phyloP scores from a whole-genome alignment of 345 rosid species.

The Melaleuca quinquenervia region DNA sequence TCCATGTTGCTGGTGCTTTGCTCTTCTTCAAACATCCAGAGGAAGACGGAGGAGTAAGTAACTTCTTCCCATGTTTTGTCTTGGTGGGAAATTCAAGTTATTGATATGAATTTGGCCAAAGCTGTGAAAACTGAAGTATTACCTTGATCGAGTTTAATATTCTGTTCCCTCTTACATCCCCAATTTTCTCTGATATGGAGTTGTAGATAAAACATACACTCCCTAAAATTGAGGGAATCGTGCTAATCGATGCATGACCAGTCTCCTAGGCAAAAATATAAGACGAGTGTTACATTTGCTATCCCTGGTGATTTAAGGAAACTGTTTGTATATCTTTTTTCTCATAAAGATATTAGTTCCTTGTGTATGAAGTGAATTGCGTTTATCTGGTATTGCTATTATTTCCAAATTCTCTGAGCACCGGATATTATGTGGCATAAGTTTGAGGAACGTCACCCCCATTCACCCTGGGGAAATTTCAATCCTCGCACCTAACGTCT shows the following conservation, averaged over 20 bases:
- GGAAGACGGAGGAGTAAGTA: conserved; percentile 85
- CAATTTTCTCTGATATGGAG: background rate
- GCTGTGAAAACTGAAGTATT: background rate
- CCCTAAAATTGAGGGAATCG: background rate
- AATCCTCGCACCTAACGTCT: background rate
- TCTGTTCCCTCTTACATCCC: background rate
- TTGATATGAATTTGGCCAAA: background rate
- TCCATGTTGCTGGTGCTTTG: conserved; percentile 5
- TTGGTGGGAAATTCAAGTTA: background rate
- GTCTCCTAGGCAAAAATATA: background rate
- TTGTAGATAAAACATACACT: background rate
- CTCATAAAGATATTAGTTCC: background rate
- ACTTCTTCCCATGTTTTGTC: background rate
- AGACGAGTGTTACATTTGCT: background rate
- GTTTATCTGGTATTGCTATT: background rate
- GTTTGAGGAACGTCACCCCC: background rate
- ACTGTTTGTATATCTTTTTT: background rate
- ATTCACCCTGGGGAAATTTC: background rate
- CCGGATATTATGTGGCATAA: background rate
- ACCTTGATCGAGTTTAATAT: background rate
- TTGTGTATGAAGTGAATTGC: background rate
- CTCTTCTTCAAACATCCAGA: conserved; percentile 31
- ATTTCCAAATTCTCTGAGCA: background rate
- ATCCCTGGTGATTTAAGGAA: background rate
- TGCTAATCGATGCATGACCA: background rate